Percentiles rank a stretch among this genome's conserved stretches.
Evolutionary conservation across 352 stramenopile genomes (phyloP).

Genomic region (Pythium brassicae): DNA sequence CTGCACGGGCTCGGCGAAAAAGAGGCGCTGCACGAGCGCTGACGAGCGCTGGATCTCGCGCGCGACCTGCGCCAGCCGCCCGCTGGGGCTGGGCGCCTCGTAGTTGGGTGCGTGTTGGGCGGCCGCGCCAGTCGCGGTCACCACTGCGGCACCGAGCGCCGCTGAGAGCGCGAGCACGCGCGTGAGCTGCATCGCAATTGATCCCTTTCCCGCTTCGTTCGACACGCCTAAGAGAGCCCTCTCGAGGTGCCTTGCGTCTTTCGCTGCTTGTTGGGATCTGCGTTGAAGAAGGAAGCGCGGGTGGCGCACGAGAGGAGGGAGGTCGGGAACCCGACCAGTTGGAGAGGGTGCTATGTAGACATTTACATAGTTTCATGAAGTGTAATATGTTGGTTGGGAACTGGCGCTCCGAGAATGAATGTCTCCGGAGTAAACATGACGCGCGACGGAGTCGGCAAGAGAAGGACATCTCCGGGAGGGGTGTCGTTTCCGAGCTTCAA

Average conservation of each 20-base stretch:
- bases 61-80: constrained; percentile 11
- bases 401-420: neutral
- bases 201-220: too few relatives aligned
- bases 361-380: neutral
- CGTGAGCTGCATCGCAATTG: constrained; percentile 78
- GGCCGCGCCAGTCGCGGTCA: neutral
- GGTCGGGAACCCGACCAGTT: neutral
- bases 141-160: neutral
- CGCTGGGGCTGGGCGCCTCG: constrained; percentile 1
- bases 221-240: too few relatives aligned
- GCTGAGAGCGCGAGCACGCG: constrained; percentile 51
- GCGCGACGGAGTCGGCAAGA: neutral
- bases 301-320: neutral
- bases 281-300: constrained; percentile 10
- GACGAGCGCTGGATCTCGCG: constrained; percentile 7
- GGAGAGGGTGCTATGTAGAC: neutral
- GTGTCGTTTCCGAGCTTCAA: constrained; percentile 5
- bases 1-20: constrained; percentile 17
- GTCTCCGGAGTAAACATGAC: too few relatives aligned
- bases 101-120: neutral
- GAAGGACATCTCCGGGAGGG: neutral
- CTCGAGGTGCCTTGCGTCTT: constrained; percentile 7
- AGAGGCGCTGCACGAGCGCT: constrained; percentile 13
- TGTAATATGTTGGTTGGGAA: neutral
- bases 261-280: constrained; percentile 8